Evolutionary conservation across 1,284 basidiomycete species (phyloP).

Genomic region (Naganishia sp.): DNA sequence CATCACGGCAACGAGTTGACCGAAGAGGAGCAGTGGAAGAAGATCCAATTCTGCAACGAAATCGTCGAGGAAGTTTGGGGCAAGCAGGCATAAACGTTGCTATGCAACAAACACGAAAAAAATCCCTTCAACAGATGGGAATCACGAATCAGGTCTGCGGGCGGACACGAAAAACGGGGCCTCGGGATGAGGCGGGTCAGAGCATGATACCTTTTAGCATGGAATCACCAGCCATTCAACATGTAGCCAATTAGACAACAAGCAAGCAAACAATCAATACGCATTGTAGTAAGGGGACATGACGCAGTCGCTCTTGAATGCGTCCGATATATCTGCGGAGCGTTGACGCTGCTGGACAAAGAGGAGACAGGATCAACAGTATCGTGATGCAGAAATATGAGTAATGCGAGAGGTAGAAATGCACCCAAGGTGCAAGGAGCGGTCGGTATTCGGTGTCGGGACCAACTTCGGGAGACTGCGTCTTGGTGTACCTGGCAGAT

Average conservation of each 20-base stretch:
- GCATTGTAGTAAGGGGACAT: no score
- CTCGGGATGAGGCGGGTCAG: background rate
- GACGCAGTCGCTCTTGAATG: no score
- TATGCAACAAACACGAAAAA: background rate
- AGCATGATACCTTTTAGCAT: background rate
- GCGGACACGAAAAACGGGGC: background rate
- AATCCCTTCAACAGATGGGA: constrained; percentile 25
- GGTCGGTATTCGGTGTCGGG: no score
- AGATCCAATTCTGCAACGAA: constrained; percentile 39
- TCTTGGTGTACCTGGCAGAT: no score
- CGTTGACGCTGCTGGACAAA: no score
- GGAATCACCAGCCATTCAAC: constrained; percentile 24
- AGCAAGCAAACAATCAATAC: background rate
- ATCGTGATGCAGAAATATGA: no score
- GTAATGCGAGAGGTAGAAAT: no score
- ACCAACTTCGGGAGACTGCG: no score
- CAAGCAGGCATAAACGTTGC: constrained; percentile 27
- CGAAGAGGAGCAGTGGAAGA: constrained; percentile 42
- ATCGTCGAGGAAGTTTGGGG: constrained; percentile 43
- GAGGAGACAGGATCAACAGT: no score
- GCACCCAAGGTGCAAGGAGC: no score
- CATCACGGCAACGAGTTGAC: constrained; percentile 41
- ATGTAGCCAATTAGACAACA: constrained; percentile 24
- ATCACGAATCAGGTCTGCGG: no score
- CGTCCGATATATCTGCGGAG: no score